Percentiles rank a stretch among this genome's conserved stretches.
These are phyloP conservation scores for sweet orange (Citrus sinensis) DNA, from an alignment of 345 rosid species.

Conservation along the genomic window DVS_A1.0 CM039166.1:3934001-3934500, in stretches of 20 bases:
- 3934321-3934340: neutral
- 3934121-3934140: neutral
- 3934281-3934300: no score
- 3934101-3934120: no score
- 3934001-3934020: slow-evolving; percentile 39
- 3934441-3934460: neutral
- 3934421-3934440: neutral
- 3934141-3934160: no score
- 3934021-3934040: neutral
- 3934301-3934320: neutral
- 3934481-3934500: no score
- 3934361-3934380: no score
- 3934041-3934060: neutral
- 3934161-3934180: neutral
- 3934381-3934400: no score
- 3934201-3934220: neutral
- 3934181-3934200: neutral
- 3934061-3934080: neutral
- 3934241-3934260: neutral
- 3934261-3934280: neutral
- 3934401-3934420: neutral
- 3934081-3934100: no score
- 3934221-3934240: neutral
- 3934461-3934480: neutral
- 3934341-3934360: neutral